Conservation (phyloP, 2,329 filamentous ascomycete genomes). For the Fusarium keratoplasticum region DNA sequence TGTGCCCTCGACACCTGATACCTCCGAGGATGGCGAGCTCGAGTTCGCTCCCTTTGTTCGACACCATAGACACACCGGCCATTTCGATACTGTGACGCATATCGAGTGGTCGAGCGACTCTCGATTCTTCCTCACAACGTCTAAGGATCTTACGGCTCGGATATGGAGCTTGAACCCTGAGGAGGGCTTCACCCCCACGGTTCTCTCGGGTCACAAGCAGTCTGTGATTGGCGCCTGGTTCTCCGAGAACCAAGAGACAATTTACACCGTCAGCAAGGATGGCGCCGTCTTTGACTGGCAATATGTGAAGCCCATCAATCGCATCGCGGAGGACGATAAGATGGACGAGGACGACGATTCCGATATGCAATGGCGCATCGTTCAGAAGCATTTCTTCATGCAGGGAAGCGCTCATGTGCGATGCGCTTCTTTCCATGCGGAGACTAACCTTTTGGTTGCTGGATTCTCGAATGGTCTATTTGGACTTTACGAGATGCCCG, state of each 20-base stretch:
- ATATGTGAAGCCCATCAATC: conserved; percentile 74
- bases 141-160: conserved; percentile 90
- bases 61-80: conserved; percentile 86
- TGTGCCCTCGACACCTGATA: conserved; percentile 88
- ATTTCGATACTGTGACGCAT: conserved; percentile 87
- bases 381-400: conserved; percentile 93
- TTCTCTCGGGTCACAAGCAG: conserved; percentile 90
- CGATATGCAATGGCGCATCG: conserved; percentile 89
- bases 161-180: conserved; percentile 95
- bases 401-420: conserved; percentile 88
- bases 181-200: conserved; percentile 89
- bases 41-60: conserved; percentile 96
- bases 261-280: conserved; percentile 97
- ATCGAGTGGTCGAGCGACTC: conserved; percentile 98
- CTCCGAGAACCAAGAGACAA: conserved; percentile 91
- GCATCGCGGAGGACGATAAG: conserved; percentile 67
- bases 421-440: conserved; percentile 89
- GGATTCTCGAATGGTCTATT: conserved; percentile 97
- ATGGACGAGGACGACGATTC: conserved; percentile 70
- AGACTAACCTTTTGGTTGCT: conserved; percentile 91
- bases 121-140: conserved; percentile 91
- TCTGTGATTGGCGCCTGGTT: conserved; percentile 97
- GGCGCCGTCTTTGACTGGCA: conserved; percentile 97
- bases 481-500: conserved; percentile 93
- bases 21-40: conserved; percentile 81